Base-by-base conservation (phyloP, 2,329 filamentous ascomycete species). In the Cercospora sojina region DNA sequence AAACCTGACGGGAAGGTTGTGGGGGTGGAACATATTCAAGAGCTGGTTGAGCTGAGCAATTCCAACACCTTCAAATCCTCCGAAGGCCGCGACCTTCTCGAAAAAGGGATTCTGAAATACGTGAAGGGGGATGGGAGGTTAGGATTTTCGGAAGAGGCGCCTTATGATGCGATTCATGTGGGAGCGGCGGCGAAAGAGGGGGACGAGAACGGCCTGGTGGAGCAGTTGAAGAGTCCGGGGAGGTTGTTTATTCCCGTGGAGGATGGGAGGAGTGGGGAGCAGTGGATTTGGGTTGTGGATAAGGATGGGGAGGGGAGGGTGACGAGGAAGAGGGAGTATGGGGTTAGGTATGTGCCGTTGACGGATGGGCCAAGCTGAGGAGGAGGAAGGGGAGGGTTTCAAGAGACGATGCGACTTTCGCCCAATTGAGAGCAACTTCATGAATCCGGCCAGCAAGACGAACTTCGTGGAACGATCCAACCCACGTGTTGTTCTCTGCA, bases 161-260 rank as follows among this genome's bases (percentile, higher is more conserved):
- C 88, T 0, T 99, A 94, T 84, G 92, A 98, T 83, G 93, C 91
- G 2, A 98, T 99, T 67, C 95, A 98, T 77, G 95, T 98, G 2
- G 95, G 95, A 0, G 95, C 95, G 0, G 91, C 92, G 7, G 94
- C 94, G 0, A 56, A 56, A 25, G 85, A 81, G 25, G 85, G 88
- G 74, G 80, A 96, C 63, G 93, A 96, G 76, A 76, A 85, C 18
- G 85, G 86, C 66, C 79, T 98, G 70, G 80, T 96, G 55, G 85
- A 88, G 31, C 95, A 98, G 81, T 80, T 99, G 71, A 88, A 87
- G 69, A 81, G 85, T 2, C 94, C 94, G 0, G 95, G 95, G 0
- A 79, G 90, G 70, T 84, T 95, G 79, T 94, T 95, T 76, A 91
- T 95, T 10, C 91, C 91, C 0, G 87, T 94, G 1, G 87, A 89